A percentile compares a stretch with the other conserved stretches of the same genome.
These are phyloP conservation scores for Allium fistulosum DNA, from an alignment of 106 monocot species.

Conservation along the genomic window DNA sequence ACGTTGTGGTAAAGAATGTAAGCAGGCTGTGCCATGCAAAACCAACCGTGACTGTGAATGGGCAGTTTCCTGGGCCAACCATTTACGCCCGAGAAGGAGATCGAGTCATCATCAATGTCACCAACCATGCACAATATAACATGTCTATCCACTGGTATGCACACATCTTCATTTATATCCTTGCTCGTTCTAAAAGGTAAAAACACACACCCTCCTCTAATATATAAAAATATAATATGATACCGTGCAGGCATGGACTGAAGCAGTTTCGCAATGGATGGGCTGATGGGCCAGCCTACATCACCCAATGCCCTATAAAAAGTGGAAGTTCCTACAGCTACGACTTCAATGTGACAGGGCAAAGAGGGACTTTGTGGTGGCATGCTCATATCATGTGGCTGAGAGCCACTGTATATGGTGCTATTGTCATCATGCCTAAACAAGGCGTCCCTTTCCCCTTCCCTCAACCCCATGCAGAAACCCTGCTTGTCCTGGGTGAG, in stretches of 20 bases:
- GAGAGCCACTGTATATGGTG: conserved; percentile 19
- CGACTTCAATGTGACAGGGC: conserved; percentile 10
- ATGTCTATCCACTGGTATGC: conserved; percentile 23
- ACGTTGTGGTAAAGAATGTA: conserved; percentile 24
- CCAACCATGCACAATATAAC: conserved; percentile 23
- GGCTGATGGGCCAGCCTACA: conserved; percentile 35
- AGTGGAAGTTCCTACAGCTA: conserved; percentile 10
- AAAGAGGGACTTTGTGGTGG: conserved; percentile 11
- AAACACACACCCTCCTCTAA: too few relatives aligned
- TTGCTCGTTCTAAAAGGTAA: too few relatives aligned
- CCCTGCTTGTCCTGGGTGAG: conserved; percentile 5
- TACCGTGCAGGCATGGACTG: conserved; percentile 26
- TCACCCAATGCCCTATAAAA: conserved; percentile 14
- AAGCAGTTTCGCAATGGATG: conserved; percentile 33
- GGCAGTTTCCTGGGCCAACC: conserved; percentile 19
- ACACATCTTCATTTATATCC: neutral
- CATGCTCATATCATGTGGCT: conserved; percentile 34
- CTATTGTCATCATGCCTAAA: conserved; percentile 9
- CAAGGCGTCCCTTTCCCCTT: conserved; percentile 10
- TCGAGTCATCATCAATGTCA: conserved; percentile 18
- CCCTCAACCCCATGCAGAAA: conserved; percentile 6
- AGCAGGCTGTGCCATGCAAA: conserved; percentile 20
- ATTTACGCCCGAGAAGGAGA: conserved; percentile 19
- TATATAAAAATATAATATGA: too few relatives aligned
- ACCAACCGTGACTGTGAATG: conserved; percentile 16